Evolutionary conservation across 331 rosid genomes (phyloP).

Genomic region (Erythrophleum ivorense): DNA sequence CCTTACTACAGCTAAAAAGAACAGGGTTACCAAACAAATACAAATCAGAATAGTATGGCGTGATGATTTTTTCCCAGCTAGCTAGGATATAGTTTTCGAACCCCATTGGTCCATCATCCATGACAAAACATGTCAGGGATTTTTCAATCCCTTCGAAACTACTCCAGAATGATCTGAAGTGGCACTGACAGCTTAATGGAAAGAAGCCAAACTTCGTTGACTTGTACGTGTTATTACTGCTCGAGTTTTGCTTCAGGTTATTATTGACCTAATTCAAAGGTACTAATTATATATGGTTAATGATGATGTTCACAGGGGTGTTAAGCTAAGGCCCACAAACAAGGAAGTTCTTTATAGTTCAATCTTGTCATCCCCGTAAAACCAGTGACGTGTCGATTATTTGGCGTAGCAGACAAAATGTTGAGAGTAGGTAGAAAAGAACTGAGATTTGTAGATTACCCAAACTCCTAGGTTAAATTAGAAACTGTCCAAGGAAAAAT

Average conservation of each 20-base stretch:
- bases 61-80: background rate
- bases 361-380: conserved; percentile 8
- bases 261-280: conserved; percentile 7
- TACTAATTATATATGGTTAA: conserved; percentile 19
- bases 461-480: background rate
- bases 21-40: background rate
- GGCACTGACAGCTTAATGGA: conserved; percentile 24
- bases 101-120: background rate
- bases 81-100: background rate
- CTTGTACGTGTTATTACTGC: conserved; percentile 14
- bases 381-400: background rate
- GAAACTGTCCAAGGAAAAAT: background rate
- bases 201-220: conserved; percentile 29
- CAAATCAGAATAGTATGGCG: background rate
- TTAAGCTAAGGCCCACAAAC: conserved; percentile 31
- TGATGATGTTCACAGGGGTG: conserved; percentile 35
- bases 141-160: background rate
- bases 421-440: background rate
- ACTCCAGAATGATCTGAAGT: conserved; percentile 26
- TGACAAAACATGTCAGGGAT: conserved; percentile 20
- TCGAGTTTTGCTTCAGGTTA: conserved; percentile 29
- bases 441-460: background rate
- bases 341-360: background rate
- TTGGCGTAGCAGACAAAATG: background rate
- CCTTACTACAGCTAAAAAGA: background rate